Evolutionary conservation across 1,284 basidiomycete species (phyloP).

Genomic region (Cryptococcus sp.): DNA sequence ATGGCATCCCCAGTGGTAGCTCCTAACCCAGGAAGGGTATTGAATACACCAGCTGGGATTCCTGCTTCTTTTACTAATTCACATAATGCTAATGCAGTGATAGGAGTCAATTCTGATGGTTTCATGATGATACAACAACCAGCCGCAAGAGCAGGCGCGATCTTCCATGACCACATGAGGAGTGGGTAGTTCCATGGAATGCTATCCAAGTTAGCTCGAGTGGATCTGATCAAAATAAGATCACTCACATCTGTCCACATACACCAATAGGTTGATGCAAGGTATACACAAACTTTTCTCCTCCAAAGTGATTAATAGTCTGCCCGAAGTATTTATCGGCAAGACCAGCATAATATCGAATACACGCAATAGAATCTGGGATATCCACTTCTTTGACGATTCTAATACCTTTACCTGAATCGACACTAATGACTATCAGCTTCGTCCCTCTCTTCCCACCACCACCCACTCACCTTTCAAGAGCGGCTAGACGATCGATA

Average conservation of each 20-base stretch:
- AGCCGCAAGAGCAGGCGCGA: constrained; percentile 80
- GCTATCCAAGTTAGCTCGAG: constrained; percentile 47
- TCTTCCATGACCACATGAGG: constrained; percentile 88
- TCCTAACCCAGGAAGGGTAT: constrained; percentile 79
- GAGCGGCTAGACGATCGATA: constrained; percentile 61
- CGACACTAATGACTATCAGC: constrained; percentile 65
- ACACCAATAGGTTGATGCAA: constrained; percentile 91
- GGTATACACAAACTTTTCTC: constrained; percentile 75
- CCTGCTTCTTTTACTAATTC: constrained; percentile 50
- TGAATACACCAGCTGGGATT: constrained; percentile 86
- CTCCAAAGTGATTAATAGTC: constrained; percentile 36
- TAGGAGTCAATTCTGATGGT: constrained; percentile 84
- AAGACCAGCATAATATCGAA: constrained; percentile 70
- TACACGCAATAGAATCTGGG: constrained; percentile 69
- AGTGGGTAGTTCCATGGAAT: constrained; percentile 93
- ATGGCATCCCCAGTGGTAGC: constrained; percentile 77
- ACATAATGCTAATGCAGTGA: constrained; percentile 68
- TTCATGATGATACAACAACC: constrained; percentile 51
- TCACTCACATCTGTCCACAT: constrained; percentile 74
- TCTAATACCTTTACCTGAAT: constrained; percentile 78
- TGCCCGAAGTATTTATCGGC: constrained; percentile 63
- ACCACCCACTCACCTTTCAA: constrained; percentile 55
- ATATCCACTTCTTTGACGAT: constrained; percentile 84
- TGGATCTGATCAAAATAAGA: background rate
- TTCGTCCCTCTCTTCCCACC: constrained; percentile 23